A percentile compares a stretch with the other conserved stretches of the same genome.
These are phyloP conservation scores for Calamus simplicifolius DNA, from an alignment of 176 grass and related monocot species.

Conservation along the genomic window DNA sequence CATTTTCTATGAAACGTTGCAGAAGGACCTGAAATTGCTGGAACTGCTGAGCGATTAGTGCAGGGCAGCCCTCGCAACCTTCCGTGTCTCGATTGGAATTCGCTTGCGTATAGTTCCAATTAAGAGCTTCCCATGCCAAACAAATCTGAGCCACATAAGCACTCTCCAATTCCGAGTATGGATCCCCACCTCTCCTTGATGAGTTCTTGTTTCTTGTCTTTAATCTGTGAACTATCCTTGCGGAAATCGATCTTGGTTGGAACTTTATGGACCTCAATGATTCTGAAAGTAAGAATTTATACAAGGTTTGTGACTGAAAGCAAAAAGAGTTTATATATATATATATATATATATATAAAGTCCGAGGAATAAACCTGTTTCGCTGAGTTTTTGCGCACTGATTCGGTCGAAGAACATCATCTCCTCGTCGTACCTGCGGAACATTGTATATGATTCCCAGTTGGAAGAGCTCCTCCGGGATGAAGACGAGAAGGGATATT, in stretches of 20 bases:
- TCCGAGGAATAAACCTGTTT: constrained; percentile 54
- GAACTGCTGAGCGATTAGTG: constrained; percentile 73
- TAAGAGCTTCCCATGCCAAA: constrained; percentile 84
- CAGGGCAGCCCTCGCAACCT: constrained; percentile 41
- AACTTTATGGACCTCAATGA: constrained; percentile 68
- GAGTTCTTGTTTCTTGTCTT: constrained; percentile 25
- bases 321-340: too few relatives aligned
- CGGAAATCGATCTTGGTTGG: constrained; percentile 67
- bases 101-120: constrained; percentile 57
- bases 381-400: constrained; percentile 81
- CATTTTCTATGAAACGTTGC: constrained; percentile 87
- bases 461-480: constrained; percentile 80
- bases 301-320: too few relatives aligned
- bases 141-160: constrained; percentile 89
- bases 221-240: constrained; percentile 59
- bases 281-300: constrained; percentile 32
- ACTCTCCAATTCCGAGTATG: constrained; percentile 68
- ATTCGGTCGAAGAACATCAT: constrained; percentile 90
- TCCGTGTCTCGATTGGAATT: constrained; percentile 25
- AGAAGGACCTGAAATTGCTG: constrained; percentile 91
- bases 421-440: constrained; percentile 92
- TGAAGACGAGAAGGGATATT: constrained; percentile 90
- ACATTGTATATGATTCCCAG: constrained; percentile 84
- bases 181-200: constrained; percentile 36
- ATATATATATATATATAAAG: too few relatives aligned